Base-by-base conservation (phyloP, 306 rosid species). In the barrel medic (Medicago truncatula) region DNA sequence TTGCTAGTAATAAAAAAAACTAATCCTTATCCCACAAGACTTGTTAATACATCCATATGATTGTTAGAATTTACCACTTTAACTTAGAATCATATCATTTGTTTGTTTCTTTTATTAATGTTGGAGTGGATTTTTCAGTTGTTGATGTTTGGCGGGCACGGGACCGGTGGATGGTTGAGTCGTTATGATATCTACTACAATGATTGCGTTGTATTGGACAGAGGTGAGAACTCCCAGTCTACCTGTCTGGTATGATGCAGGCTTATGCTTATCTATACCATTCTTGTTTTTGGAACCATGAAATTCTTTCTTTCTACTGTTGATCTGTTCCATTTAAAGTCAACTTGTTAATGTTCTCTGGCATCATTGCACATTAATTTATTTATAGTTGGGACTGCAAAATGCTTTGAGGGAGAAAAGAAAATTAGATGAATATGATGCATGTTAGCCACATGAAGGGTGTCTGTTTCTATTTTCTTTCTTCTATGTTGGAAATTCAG, bases 111-210 rank as follows among this genome's bases (percentile, higher is more conserved):
- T 68, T 77, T 75, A 44, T 46, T 70, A 63, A 40, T 61, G 20
- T 20, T 76, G 50, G 79, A 73, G 9, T 43, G 17, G 59, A 76
- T 31, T 75, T 75, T 86, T 80, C 85, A 95, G 98, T 87, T 95
- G 61, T 78, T 95, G 78, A 83, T 95, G 85, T 95, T 92, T 92
- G 98, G 98, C 61, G 98, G 98, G 68, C 98, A 95, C 81, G 98
- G 98, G 54, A 95, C 97, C 46, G 98, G 98, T 83, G 98, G 98
- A 78, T 92, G 97, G 98, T 88, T 95, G 85, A 95, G 98, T 84
- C 97, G 98, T 73, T 95, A 95, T 76, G 98, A 95, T 76, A 88
- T 95, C 80, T 95, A 95, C 76, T 85, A 90, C 85, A 90, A 92
- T 71, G 97, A 95, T 79, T 87, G 97, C 82, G 80, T 83, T 78